These are phyloP conservation scores for Mrakia blollopis DNA, from an alignment of 768 basidiomycete species.

Conservation along the genomic window DNA sequence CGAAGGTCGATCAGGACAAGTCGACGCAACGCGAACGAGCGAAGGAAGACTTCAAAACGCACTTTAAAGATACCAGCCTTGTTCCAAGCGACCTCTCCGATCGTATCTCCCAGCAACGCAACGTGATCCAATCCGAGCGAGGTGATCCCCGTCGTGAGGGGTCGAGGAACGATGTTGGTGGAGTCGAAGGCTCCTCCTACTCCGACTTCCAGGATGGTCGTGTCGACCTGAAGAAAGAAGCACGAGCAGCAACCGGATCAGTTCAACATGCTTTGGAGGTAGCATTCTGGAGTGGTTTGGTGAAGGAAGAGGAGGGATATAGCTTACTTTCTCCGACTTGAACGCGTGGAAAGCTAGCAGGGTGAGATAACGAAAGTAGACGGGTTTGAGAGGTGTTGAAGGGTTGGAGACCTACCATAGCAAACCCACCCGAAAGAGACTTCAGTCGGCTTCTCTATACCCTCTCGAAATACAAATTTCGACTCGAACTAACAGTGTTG, in stretches of 20 bases:
- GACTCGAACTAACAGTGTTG: slow-evolving; percentile 51
- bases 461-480: background rate
- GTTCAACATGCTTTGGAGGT: too few relatives aligned
- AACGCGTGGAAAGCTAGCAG: slow-evolving; percentile 89
- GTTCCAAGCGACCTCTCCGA: slow-evolving; percentile 85
- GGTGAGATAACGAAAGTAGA: slow-evolving; percentile 90
- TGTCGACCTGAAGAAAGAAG: slow-evolving; percentile 56
- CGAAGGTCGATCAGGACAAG: background rate
- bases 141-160: slow-evolving; percentile 83
- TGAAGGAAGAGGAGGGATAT: background rate
- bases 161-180: slow-evolving; percentile 89
- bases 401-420: slow-evolving; percentile 10
- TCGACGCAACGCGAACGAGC: background rate
- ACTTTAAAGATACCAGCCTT: slow-evolving; percentile 94
- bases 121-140: slow-evolving; percentile 90
- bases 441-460: background rate
- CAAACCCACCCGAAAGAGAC: background rate
- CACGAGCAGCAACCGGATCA: background rate
- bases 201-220: slow-evolving; percentile 91
- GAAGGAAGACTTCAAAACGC: background rate
- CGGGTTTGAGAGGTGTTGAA: slow-evolving; percentile 65
- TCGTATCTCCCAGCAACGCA: slow-evolving; percentile 75
- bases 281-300: too few relatives aligned
- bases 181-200: slow-evolving; percentile 91
- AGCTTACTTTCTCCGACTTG: slow-evolving; percentile 60